phyloP scores from a whole-genome alignment of 768 basidiomycete genomes.

The Phaeolepiota aurea region DNA sequence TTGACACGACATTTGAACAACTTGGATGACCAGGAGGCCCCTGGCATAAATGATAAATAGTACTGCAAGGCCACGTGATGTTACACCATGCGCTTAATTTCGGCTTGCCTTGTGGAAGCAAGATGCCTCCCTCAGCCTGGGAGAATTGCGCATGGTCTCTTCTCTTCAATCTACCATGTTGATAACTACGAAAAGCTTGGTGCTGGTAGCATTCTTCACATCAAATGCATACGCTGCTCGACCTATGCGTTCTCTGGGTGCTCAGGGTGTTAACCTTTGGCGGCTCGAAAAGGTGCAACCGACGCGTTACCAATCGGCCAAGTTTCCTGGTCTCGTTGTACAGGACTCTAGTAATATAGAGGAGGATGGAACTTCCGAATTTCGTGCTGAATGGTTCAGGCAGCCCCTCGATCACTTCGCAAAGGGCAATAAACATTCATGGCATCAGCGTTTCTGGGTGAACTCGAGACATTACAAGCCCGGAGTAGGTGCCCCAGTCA shows the following conservation, averaged over 20 bases:
- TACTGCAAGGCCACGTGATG: too few relatives aligned
- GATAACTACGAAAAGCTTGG: not conserved
- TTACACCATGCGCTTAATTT: too few relatives aligned
- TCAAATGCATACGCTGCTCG: not conserved
- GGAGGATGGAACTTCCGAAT: constrained; percentile 20
- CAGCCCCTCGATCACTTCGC: constrained; percentile 85
- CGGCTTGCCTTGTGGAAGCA: too few relatives aligned
- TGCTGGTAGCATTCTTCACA: not conserved
- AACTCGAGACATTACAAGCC: constrained; percentile 74
- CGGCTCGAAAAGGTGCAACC: constrained; percentile 27
- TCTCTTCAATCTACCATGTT: not conserved
- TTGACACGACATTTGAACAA: too few relatives aligned
- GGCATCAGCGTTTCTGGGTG: constrained; percentile 89
- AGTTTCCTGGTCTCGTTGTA: constrained; percentile 8
- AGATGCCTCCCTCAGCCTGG: too few relatives aligned
- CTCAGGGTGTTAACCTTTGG: constrained; percentile 64
- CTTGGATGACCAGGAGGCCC: too few relatives aligned
- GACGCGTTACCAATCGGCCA: constrained; percentile 6
- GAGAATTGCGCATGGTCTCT: not conserved
- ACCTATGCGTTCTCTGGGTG: constrained; percentile 23
- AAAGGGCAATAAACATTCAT: constrained; percentile 46
- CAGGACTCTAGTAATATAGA: constrained; percentile 7
- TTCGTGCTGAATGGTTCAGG: constrained; percentile 60
- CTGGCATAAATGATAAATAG: too few relatives aligned
- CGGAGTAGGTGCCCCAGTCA: constrained; percentile 70